Percentiles rank a stretch among this genome's conserved stretches.
Evolutionary conservation across 2,329 filamentous ascomycete genomes (phyloP).

Genomic region (Sporothrix protearum): DNA sequence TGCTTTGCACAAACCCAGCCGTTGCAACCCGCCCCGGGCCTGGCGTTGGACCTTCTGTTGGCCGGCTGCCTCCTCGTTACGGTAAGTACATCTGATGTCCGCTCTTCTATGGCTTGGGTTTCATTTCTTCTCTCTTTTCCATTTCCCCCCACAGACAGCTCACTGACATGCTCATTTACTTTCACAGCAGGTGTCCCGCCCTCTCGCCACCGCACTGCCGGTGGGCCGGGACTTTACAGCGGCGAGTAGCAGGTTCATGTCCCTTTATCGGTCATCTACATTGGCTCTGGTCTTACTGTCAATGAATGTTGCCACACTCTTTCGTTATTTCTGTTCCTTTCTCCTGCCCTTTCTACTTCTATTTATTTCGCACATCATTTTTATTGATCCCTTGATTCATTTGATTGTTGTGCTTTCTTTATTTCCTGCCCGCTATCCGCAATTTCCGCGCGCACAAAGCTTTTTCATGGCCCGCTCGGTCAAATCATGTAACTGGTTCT

Average conservation of each 20-base stretch:
- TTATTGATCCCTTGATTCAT: background rate
- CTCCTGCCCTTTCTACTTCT: background rate
- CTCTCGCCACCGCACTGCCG: slow-evolving; percentile 22
- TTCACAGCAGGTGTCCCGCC: slow-evolving; percentile 12
- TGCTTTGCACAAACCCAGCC: slow-evolving; percentile 96
- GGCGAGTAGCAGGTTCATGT: slow-evolving; percentile 5
- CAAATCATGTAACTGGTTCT: slow-evolving; percentile 36
- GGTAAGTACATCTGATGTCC: slow-evolving; percentile 51
- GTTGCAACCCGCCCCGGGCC: slow-evolving; percentile 85
- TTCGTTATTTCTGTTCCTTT: background rate
- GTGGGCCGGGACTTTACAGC: slow-evolving; percentile 15
- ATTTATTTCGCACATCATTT: slow-evolving; percentile 7
- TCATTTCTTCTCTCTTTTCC: no score
- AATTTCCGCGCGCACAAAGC: slow-evolving; percentile 25
- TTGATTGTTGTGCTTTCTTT: slow-evolving; percentile 2
- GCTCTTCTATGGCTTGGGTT: background rate
- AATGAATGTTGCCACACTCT: background rate
- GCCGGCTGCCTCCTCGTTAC: slow-evolving; percentile 59
- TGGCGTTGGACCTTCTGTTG: slow-evolving; percentile 65
- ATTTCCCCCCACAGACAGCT: no score
- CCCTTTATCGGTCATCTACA: background rate
- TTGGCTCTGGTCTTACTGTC: background rate
- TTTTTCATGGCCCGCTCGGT: slow-evolving; percentile 33
- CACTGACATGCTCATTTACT: background rate
- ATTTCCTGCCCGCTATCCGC: slow-evolving; percentile 4